Evolutionary conservation across 2,329 filamentous ascomycete genomes (phyloP), one percentile per base, ranked within the genome.

Genomic region (Chaetomiaceae sp.): DNA sequence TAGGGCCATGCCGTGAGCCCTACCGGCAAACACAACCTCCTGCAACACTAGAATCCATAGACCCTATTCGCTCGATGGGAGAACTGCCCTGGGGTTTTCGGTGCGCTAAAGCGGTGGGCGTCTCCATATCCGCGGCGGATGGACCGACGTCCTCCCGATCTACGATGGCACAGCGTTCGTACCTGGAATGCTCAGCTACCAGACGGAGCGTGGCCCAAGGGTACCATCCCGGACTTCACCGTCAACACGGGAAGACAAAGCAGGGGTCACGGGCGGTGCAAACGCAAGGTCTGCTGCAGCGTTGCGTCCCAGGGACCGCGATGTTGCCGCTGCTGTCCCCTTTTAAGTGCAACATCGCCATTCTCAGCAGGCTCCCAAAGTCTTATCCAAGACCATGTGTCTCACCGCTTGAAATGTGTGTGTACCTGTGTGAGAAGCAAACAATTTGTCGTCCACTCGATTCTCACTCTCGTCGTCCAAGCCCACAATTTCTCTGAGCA

Each of bases 251-350:
- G 36, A 34, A 17, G 26, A 14, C 26, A 47, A 48, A 40, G 22
- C 51, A 54, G 54, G 55, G 40, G 33, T 38, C 30, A 14, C 38
- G 48, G 47, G 52, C 48, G 48, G 48, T 53, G 57, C 55, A 58
- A 58, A 57, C 56, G 49, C 47, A 42, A 55, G 45, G 39, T 11
- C 39, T 32, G 46, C 50, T 53, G 49, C 55, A 48, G 49, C 33
- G 42, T 34, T n/a, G 46, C 55, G 52, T 56, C 42, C 56, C 42
- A 56, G 53, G 54, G 53, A 55, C 53, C 50, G 50, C 51, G 55
- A 56, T 29, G 22, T 26, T 38, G 30, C 38, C 44, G 45, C 37
- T 48, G 42, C 22, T 42, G 44, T 46, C 48, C 49, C 34, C 40
- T 43, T 50, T 58, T 53, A 58, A 56, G 52, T 57, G 51, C 49